Percentiles rank a stretch among this genome's conserved stretches.
phyloP scores from a whole-genome alignment of 345 rosid species.

The Hirschfeldia incana region DNA sequence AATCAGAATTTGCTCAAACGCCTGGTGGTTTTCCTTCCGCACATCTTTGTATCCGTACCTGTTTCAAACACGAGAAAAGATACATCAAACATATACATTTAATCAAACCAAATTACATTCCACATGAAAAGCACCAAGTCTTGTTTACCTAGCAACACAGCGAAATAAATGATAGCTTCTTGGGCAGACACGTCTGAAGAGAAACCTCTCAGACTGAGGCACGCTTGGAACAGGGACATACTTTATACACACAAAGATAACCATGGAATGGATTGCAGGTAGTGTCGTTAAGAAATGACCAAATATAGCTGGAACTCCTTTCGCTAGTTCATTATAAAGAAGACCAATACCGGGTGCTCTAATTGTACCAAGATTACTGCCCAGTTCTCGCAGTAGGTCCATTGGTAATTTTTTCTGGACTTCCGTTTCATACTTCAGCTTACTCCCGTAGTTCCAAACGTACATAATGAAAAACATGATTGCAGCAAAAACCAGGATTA shows the following conservation, averaged over 20 bases:
- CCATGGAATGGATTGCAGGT: slow-evolving; percentile 97
- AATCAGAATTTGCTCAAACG: slow-evolving; percentile 89
- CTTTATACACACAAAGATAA: slow-evolving; percentile 93
- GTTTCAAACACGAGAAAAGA: slow-evolving; percentile 5
- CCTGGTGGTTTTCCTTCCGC: slow-evolving; percentile 94
- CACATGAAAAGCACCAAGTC: neutral
- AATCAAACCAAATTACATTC: neutral
- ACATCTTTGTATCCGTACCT: slow-evolving; percentile 98
- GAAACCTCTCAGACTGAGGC: slow-evolving; percentile 94
- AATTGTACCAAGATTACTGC: slow-evolving; percentile 91
- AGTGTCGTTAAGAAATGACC: slow-evolving; percentile 97
- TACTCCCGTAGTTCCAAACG: slow-evolving; percentile 97
- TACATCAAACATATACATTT: neutral
- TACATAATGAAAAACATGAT: slow-evolving; percentile 88
- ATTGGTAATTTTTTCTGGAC: slow-evolving; percentile 88
- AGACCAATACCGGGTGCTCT: slow-evolving; percentile 99
- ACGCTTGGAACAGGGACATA: slow-evolving; percentile 95
- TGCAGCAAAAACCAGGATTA: slow-evolving; percentile 75
- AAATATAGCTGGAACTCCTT: slow-evolving; percentile 93
- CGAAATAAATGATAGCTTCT: slow-evolving; percentile 92
- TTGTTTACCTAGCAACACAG: slow-evolving; percentile 87
- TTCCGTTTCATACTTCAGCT: slow-evolving; percentile 95
- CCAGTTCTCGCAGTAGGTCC: slow-evolving; percentile 89
- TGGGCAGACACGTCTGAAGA: slow-evolving; percentile 88
- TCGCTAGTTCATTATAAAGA: slow-evolving; percentile 87